Conservation (phyloP, 2,329 filamentous ascomycete genomes). For the Neofusicoccum sp. region DNA sequence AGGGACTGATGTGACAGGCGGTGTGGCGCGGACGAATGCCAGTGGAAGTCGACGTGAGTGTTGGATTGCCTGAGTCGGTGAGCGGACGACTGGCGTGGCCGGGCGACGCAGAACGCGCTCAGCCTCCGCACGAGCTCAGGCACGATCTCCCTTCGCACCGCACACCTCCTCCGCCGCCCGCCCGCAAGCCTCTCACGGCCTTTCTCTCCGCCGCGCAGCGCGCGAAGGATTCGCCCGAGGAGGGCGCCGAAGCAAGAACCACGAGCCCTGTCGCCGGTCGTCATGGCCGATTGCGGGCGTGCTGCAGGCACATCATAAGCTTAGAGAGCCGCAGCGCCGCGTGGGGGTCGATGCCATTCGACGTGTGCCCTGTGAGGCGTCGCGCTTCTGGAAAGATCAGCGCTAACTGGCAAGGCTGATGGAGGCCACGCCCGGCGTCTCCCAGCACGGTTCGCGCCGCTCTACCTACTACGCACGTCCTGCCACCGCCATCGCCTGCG, state of each 20-base stretch:
- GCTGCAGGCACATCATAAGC: neutral
- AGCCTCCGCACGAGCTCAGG: conserved; percentile 10
- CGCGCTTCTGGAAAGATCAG: neutral
- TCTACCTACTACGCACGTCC: neutral
- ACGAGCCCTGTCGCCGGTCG: neutral
- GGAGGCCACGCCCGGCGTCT: neutral
- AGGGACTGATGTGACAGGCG: neutral
- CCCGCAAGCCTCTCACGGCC: neutral
- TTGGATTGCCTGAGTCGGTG: conserved; percentile 6
- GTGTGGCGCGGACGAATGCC: neutral
- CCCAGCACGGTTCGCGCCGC: neutral
- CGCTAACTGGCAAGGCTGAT: conserved; percentile 16
- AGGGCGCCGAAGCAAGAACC: neutral
- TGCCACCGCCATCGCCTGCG: conserved; percentile 5
- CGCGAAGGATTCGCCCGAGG: neutral
- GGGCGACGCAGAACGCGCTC: conserved; percentile 1
- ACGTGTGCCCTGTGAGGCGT: conserved; percentile 4
- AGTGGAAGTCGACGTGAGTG: neutral
- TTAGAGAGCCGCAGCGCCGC: neutral
- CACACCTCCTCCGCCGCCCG: neutral
- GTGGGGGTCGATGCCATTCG: neutral
- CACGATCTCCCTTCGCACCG: neutral
- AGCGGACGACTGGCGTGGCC: conserved; percentile 1
- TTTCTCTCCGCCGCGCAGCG: neutral
- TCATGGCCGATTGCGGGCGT: neutral